These are phyloP conservation scores for Cladosporium sp. DNA, from an alignment of 2,329 filamentous ascomycete genomes.

Conservation along the genomic window DNA sequence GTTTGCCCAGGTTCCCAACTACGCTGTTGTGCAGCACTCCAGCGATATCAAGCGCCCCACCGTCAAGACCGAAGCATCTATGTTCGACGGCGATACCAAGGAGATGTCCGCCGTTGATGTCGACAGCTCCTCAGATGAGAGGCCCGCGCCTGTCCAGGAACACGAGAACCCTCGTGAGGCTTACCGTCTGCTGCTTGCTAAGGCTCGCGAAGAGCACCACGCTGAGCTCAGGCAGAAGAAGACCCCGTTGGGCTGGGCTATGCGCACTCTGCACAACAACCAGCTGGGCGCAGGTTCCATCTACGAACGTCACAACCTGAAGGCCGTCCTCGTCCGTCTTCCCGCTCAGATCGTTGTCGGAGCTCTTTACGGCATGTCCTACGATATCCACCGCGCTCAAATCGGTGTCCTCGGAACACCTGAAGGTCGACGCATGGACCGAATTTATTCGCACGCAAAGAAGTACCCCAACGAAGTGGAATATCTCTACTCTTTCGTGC, in stretches of 20 bases:
- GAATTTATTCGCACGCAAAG: conserved; percentile 57
- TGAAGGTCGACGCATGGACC: conserved; percentile 67
- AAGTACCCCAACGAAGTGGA: conserved; percentile 65
- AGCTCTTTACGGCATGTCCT: conserved; percentile 72
- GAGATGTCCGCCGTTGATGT: conserved; percentile 15
- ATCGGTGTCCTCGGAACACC: conserved; percentile 69
- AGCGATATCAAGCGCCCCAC: conserved; percentile 36
- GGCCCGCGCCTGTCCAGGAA: conserved; percentile 24
- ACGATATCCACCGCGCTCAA: conserved; percentile 79
- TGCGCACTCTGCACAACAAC: conserved; percentile 76
- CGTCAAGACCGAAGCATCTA: conserved; percentile 34
- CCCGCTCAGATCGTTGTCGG: conserved; percentile 66
- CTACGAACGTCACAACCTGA: conserved; percentile 73
- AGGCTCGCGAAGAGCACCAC: conserved; percentile 60
- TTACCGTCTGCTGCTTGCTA: conserved; percentile 63
- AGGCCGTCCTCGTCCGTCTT: conserved; percentile 61
- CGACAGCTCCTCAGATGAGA: conserved; percentile 8
- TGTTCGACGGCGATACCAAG: conserved; percentile 14
- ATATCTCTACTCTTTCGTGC: conserved; percentile 66
- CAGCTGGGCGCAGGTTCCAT: conserved; percentile 71
- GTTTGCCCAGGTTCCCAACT: conserved; percentile 66
- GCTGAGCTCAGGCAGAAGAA: conserved; percentile 61
- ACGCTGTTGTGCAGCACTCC: conserved; percentile 71
- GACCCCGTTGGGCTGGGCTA: conserved; percentile 78
- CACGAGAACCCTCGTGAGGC: conserved; percentile 36